Evolutionary conservation across 306 rosid species (phyloP), one percentile per base, ranked within the genome.

Genomic region (Abrus precatorius): DNA sequence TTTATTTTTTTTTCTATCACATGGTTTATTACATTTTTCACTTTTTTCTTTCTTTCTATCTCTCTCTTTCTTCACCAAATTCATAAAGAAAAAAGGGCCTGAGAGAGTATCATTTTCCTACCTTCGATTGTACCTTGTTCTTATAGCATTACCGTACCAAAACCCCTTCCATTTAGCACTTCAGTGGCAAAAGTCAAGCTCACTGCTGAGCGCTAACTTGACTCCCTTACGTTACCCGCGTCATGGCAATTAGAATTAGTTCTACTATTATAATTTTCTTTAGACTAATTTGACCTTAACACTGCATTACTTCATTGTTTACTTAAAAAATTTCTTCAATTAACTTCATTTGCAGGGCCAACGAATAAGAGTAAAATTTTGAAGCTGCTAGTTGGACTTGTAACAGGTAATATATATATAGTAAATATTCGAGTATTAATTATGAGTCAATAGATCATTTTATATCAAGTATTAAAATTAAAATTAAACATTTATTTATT

Each of bases 341-440:
- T n/a, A 7, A 5, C 43, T 79, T 8, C 33, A 29, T 60, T 48
- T 81, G 72, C 91, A 86, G 89, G 14, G 40, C 44, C 85, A 78
- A 82, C 36, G 69, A 11, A 40, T 1, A 32, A 7, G 3, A 29
- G 6, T 10, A 43, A 30, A 52, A 1, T 5, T 30, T 75, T 75
- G 83, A 66, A 69, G 88, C 63, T 86, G 20, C 82, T 80, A 61
- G 49, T 90, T 36, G 90, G 97, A 77, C 73, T 88, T 4, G 90
- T 82, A 50, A 44, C 91, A 81, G 92, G 97, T 90, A 88, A 78
- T 27, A 38, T 20, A 20, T 20, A 20, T 20, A 20, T 20, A 20
- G 20, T 20, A 20, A 20, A 20, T 20, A 20, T 20, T 20, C 20
- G 20, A 20, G 20, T 20, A 20, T 20, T 20, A 20, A 20, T 20